phyloP scores from a whole-genome alignment of 345 rosid species.

The Corchorus capsularis region DNA sequence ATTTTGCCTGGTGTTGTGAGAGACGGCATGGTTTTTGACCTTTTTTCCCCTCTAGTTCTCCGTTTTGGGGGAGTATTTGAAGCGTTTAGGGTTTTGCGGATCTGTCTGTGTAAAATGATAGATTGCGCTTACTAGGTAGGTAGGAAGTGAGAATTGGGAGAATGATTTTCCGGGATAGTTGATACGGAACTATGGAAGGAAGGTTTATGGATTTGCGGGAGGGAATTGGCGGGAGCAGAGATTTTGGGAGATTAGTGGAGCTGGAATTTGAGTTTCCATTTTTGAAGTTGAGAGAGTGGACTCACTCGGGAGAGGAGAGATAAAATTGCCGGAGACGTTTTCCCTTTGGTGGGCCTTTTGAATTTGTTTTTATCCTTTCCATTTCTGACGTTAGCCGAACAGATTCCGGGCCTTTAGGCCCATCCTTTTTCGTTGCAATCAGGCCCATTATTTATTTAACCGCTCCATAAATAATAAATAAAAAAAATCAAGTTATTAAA shows the following conservation, averaged over 20 bases:
- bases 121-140: slow-evolving; percentile 32
- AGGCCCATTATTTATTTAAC: neutral
- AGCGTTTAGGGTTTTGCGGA: neutral
- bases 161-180: slow-evolving; percentile 18
- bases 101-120: neutral
- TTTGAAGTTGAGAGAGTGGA: neutral
- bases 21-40: slow-evolving; percentile 58
- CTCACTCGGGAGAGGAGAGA: neutral
- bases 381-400: neutral
- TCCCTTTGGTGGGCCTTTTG: neutral
- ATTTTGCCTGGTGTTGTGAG: slow-evolving; percentile 71
- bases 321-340: neutral
- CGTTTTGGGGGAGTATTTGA: slow-evolving; percentile 5
- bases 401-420: neutral
- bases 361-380: too few relatives aligned
- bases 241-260: slow-evolving; percentile 4
- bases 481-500: too few relatives aligned
- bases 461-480: too few relatives aligned
- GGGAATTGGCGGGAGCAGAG: slow-evolving; percentile 19
- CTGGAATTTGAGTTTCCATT: neutral
- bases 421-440: neutral
- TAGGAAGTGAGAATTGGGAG: neutral
- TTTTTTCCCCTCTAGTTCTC: neutral
- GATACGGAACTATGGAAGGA: slow-evolving; percentile 21
- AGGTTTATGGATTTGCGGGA: neutral